Conservation (phyloP, 129 eudicot species). For the Escallonia herrerae region DNA sequence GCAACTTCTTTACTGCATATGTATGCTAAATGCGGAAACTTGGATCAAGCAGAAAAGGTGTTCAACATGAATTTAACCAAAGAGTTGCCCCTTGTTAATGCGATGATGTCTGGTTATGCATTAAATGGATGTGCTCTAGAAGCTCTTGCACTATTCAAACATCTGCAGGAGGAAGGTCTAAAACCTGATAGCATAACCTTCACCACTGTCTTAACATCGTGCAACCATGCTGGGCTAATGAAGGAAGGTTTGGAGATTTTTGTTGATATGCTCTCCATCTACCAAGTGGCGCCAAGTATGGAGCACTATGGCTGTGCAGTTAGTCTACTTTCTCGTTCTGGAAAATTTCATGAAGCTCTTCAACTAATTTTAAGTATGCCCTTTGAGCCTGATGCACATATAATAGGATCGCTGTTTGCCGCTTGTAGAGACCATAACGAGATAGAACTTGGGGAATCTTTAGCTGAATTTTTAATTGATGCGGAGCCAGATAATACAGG, state of each 20-base stretch:
- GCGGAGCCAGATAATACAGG: slow-evolving; percentile 44
- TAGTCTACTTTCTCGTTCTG: slow-evolving; percentile 53
- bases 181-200: slow-evolving; percentile 54
- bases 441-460: slow-evolving; percentile 33
- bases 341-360: slow-evolving; percentile 35
- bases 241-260: slow-evolving; percentile 43
- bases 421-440: slow-evolving; percentile 43
- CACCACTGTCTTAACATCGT: slow-evolving; percentile 44
- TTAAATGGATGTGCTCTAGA: slow-evolving; percentile 51
- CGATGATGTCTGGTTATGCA: slow-evolving; percentile 62
- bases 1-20: slow-evolving; percentile 72
- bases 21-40: slow-evolving; percentile 81
- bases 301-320: slow-evolving; percentile 60
- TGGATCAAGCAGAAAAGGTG: slow-evolving; percentile 40
- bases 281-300: slow-evolving; percentile 25
- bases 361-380: slow-evolving; percentile 32
- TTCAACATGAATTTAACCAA: slow-evolving; percentile 29
- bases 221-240: slow-evolving; percentile 52
- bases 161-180: slow-evolving; percentile 26
- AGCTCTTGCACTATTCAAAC: slow-evolving; percentile 38
- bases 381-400: slow-evolving; percentile 39
- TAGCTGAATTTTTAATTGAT: slow-evolving; percentile 21
- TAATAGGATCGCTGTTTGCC: slow-evolving; percentile 42
- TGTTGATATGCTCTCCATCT: slow-evolving; percentile 25
- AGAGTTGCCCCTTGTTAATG: slow-evolving; percentile 50